A percentile compares a stretch with the other conserved stretches of the same genome.
Evolutionary conservation across 2,329 filamentous ascomycete species (phyloP).

Genomic region (Talaromyces piceae): DNA sequence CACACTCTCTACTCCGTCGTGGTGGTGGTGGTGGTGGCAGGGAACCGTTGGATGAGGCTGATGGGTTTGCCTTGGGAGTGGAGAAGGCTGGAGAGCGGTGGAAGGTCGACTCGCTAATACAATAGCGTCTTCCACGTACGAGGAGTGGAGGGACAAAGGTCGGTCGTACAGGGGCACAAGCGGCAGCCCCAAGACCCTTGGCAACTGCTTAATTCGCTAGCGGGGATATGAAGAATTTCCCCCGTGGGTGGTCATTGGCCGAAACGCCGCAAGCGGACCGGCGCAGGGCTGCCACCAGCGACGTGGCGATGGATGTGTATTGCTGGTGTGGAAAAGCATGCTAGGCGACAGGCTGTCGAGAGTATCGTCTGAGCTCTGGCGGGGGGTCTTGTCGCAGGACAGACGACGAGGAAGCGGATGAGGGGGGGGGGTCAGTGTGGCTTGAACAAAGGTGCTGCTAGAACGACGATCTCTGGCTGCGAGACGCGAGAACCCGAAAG

Average conservation of each 20-base stretch:
- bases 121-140: not conserved
- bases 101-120: not conserved
- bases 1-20: too few species aligned
- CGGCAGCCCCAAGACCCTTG: not conserved
- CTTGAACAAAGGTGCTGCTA: not conserved
- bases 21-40: not conserved
- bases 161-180: not conserved
- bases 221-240: not conserved
- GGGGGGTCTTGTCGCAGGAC: not conserved
- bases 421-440: not conserved
- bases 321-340: not conserved
- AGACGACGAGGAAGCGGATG: not conserved
- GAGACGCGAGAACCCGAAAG: too few species aligned
- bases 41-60: not conserved
- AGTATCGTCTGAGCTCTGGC: not conserved
- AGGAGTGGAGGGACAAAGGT: not conserved
- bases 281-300: not conserved
- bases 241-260: not conserved
- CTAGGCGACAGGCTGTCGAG: not conserved
- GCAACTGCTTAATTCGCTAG: not conserved
- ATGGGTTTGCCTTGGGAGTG: not conserved
- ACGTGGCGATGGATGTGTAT: not conserved
- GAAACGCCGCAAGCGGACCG: not conserved
- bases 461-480: not conserved
- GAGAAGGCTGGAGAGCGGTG: not conserved